Conservation (phyloP, 2,329 filamentous ascomycete species). For the Cercospora zeae-maydis region DNA sequence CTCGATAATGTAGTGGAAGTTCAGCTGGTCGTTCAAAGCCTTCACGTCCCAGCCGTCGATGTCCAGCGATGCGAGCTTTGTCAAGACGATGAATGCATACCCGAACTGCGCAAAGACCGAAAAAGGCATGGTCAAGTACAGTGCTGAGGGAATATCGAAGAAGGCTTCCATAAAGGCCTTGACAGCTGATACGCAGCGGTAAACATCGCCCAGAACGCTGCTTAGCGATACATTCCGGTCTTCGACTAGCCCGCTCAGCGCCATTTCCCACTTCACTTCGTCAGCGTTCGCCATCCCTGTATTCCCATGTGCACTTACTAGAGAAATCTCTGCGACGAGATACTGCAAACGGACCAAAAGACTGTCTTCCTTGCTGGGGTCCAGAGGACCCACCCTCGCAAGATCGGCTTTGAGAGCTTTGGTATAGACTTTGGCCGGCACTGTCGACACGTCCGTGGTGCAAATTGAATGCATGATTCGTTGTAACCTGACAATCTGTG, state of each 20-base stretch:
- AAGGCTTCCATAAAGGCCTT: conserved; percentile 28
- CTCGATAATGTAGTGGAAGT: conserved; percentile 27
- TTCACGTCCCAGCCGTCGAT: conserved; percentile 32
- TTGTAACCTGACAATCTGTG: conserved; percentile 32
- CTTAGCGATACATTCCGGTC: conserved; percentile 22
- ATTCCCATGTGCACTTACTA: conserved; percentile 3
- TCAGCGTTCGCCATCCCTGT: not conserved
- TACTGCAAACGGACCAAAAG: conserved; percentile 29
- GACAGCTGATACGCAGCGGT: conserved; percentile 27
- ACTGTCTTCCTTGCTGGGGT: conserved; percentile 23
- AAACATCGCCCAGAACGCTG: conserved; percentile 29
- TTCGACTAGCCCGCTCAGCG: conserved; percentile 29
- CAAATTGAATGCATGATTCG: conserved; percentile 29
- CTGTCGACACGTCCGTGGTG: conserved; percentile 24
- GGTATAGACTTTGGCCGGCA: conserved; percentile 29
- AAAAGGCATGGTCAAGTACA: conserved; percentile 32
- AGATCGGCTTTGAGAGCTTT: conserved; percentile 32
- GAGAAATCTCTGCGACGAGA: conserved; percentile 28
- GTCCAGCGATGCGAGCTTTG: conserved; percentile 31
- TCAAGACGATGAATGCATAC: conserved; percentile 31
- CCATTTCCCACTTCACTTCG: conserved; percentile 21
- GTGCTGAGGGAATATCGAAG: conserved; percentile 27
- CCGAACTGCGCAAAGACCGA: conserved; percentile 32
- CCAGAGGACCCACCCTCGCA: conserved; percentile 18
- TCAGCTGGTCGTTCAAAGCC: conserved; percentile 21